Base-by-base conservation (phyloP, 345 rosid species). In the Eucalyptus pauciflora region DNA sequence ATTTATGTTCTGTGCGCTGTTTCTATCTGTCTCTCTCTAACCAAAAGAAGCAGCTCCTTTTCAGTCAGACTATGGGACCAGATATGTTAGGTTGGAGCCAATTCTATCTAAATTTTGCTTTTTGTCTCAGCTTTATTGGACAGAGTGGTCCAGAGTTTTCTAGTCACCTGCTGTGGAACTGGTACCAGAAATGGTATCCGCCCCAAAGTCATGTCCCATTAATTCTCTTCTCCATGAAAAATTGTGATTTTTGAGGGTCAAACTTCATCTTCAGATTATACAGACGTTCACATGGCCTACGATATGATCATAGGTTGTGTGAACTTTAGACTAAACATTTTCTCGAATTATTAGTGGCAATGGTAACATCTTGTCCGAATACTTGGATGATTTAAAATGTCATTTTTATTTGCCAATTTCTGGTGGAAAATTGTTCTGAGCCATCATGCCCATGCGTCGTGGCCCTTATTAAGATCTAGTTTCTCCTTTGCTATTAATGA, bases 241-340 rank as follows among this genome's bases (percentile, higher is more conserved):
- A 6, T 64, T 7, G 41, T n/a, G 33, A 7, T 7, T 64, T 64
- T 64, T n/a, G 2, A n/a, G 37, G 69, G 33, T 62, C 33, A 29
- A 62, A 13, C 69, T 29, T 64, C 4, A 1, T n/a, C 37, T 64
- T 64, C 3, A 15, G 41, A 64, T 64, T n/a, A 64, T 64, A n/a
- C 3, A 7, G 1, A 64, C 10, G 0, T 50, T 15, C 51, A 50
- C 1, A 0, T 50, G 51, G 51, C 16, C 1, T 50, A 13, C 2
- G 6, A 50, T 50, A 13, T 5, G 7, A 50, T 50, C 16, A 50
- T 13, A 13, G 51, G 51, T 50, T 50, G 51, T 2, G 1, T 27
- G 67, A 60, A 25, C 15, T 27, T 25, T 60, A 60, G 67, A 60
- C 15, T 60, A 60, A 60, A 60, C 13, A 5, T 56, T 56, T 56